Conservation (phyloP, 768 basidiomycete species). For the Lactarius hatsudake region DNA sequence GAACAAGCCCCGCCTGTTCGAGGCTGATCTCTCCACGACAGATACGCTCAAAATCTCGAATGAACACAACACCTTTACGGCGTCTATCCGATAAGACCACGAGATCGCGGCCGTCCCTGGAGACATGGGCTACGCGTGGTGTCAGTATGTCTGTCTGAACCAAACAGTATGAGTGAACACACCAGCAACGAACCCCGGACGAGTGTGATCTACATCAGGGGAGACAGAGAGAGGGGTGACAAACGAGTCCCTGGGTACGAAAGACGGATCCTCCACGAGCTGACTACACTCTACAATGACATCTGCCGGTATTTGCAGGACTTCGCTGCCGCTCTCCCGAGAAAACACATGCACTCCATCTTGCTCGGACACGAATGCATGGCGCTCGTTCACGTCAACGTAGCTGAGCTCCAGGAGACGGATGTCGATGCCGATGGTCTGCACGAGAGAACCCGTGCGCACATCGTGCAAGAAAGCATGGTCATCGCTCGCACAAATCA, state of each 20-base stretch:
- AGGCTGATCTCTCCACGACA: conserved; percentile 11
- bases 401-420: conserved; percentile 44
- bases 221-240: too few relatives aligned
- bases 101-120: conserved; percentile 36
- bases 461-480: conserved; percentile 64
- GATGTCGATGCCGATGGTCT: conserved; percentile 45
- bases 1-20: not conserved
- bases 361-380: conserved; percentile 57
- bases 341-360: not conserved
- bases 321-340: conserved; percentile 34
- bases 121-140: conserved; percentile 36
- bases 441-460: conserved; percentile 44
- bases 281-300: not conserved
- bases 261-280: not conserved
- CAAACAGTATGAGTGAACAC: not conserved
- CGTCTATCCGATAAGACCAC: conserved; percentile 32
- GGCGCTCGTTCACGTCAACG: conserved; percentile 57
- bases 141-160: not conserved
- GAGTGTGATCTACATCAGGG: too few relatives aligned
- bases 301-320: conserved; percentile 54
- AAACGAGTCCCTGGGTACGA: not conserved
- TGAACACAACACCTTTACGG: conserved; percentile 29
- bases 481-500: conserved; percentile 47
- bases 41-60: conserved; percentile 35
- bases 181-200: conserved; percentile 8